Evolutionary conservation across 371 early-diverging fungal genomes (phyloP).

Genomic region (Fennellomyces sp.): DNA sequence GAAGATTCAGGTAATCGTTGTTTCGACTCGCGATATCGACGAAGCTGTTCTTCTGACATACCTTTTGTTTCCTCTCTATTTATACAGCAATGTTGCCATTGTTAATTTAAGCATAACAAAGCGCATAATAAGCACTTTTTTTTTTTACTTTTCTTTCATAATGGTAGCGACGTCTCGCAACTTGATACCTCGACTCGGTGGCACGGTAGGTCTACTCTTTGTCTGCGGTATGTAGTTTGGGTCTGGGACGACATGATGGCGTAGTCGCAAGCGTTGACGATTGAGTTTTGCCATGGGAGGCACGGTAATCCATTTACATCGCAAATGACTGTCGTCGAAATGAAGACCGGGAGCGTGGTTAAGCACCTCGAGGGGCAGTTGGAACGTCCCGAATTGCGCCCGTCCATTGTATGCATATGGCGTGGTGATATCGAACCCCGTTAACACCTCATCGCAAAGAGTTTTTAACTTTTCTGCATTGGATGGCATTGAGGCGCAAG

Average conservation of each 20-base stretch:
- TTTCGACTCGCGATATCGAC: neutral
- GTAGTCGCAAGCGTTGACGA: slow-evolving; percentile 1
- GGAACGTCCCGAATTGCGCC: slow-evolving; percentile 17
- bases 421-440: slow-evolving; percentile 2
- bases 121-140: neutral
- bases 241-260: slow-evolving; percentile 18
- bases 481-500: neutral
- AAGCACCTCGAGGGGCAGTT: slow-evolving; percentile 14
- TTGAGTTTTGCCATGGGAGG: slow-evolving; percentile 3
- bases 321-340: slow-evolving; percentile 5
- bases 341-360: slow-evolving; percentile 3
- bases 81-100: neutral
- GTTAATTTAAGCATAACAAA: neutral
- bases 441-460: neutral
- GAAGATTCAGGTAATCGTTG: neutral
- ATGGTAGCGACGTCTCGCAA: slow-evolving; percentile 13
- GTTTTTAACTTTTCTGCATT: neutral
- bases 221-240: slow-evolving; percentile 10
- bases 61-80: slow-evolving; percentile 5
- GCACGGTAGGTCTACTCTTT: slow-evolving; percentile 2
- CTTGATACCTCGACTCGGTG: slow-evolving; percentile 18
- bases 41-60: slow-evolving; percentile 3
- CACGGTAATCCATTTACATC: slow-evolving; percentile 10
- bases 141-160: slow-evolving; percentile 15
- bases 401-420: slow-evolving; percentile 15